phyloP scores from a whole-genome alignment of 257 asterid genomes.

The Asclepias syriaca region DNA sequence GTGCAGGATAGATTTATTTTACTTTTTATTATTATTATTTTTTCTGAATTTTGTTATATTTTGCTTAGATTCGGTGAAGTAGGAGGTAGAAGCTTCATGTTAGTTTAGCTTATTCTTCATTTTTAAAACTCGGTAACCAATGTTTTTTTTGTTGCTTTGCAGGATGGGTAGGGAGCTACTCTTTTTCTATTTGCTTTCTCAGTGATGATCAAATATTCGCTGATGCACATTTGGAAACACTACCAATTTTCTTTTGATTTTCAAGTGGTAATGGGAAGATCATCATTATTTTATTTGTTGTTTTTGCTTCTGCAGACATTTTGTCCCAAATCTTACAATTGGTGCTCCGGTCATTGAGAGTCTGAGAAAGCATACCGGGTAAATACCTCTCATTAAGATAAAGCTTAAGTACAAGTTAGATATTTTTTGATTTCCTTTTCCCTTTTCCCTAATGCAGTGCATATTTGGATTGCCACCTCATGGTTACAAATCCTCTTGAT shows the following conservation, averaged over 20 bases:
- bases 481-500: constrained; percentile 95
- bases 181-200: neutral
- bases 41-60: neutral
- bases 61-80: neutral
- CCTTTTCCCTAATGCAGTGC: constrained; percentile 42
- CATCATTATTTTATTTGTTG: constrained; percentile 12
- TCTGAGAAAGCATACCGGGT: constrained; percentile 85
- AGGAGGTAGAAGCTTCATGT: neutral
- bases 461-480: constrained; percentile 89
- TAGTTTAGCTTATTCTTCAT: neutral
- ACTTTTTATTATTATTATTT: too few species aligned
- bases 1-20: neutral
- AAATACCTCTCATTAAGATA: constrained; percentile 5
- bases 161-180: constrained; percentile 68
- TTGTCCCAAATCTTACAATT: constrained; percentile 84
- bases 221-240: constrained; percentile 14
- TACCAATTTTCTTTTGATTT: neutral
- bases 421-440: neutral
- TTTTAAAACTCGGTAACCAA: neutral
- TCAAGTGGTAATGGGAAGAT: neutral
- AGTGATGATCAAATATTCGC: neutral
- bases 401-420: neutral
- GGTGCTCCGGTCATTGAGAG: constrained; percentile 92
- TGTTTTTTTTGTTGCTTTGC: constrained; percentile 29
- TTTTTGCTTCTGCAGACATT: constrained; percentile 50